Evolutionary conservation across 257 asterid species (phyloP).

Genomic region (Handroanthus guayacan): DNA sequence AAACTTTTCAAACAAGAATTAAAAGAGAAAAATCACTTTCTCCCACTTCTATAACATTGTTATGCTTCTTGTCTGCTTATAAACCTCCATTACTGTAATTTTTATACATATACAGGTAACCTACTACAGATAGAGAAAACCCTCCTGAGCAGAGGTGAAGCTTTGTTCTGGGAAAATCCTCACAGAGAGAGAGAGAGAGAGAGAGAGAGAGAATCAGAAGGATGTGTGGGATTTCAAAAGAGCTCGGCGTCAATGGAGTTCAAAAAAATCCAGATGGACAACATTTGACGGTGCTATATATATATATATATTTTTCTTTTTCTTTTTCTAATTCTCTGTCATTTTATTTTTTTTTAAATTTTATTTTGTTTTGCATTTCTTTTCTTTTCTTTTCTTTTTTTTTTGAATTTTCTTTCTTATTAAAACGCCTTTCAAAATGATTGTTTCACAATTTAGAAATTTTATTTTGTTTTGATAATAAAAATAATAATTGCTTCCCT

Average conservation of each 20-base stretch:
- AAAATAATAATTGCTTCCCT: too few relatives aligned
- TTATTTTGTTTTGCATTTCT: too few relatives aligned
- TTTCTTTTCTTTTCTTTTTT: background rate
- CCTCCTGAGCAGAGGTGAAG: constrained; percentile 6
- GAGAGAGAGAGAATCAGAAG: background rate
- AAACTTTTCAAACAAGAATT: background rate
- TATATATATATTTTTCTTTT: background rate
- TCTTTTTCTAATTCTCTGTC: background rate
- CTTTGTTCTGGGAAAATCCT: background rate
- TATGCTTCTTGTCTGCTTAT: background rate
- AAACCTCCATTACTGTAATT: background rate
- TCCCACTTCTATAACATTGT: background rate
- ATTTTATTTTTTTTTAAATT: background rate
- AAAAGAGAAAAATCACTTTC: background rate
- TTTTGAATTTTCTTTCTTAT: background rate
- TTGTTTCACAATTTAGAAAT: too few relatives aligned
- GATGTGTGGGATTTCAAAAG: constrained; percentile 33
- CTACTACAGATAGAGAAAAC: background rate
- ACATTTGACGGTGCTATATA: constrained; percentile 20
- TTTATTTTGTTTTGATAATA: too few relatives aligned
- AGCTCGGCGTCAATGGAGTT: constrained; percentile 41
- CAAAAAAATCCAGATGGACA: constrained; percentile 27
- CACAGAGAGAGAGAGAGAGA: background rate
- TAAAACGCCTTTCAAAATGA: too few relatives aligned
- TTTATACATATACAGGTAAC: too few relatives aligned